Base-by-base conservation (phyloP, 306 rosid genomes). In the Quercus agrifolia region DNA sequence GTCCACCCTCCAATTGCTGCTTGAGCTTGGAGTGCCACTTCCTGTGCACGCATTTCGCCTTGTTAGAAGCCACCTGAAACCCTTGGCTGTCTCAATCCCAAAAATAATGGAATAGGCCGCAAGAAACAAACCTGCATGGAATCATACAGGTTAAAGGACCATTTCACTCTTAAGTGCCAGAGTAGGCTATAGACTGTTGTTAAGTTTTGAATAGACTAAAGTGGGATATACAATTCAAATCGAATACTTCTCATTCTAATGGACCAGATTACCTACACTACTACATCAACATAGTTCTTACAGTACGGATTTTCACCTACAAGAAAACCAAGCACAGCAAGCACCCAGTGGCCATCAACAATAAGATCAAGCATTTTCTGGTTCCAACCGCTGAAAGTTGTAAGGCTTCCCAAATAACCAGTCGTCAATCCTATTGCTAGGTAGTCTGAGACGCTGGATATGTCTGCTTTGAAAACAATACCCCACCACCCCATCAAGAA, bases 401-500 rank as follows among this genome's bases (percentile, higher is more conserved):
- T 94, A 41, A 92, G 95, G 88, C 97, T 94, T 71, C 97, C 97
- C 70, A 94, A 82, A 85, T 87, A 94, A 80, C 99, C 99, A 10
- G 97, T 94, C 18, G 94, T 68, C 64, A 92, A 67, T 73, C 91
- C 97, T 73, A 94, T 88, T 27, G 92, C 90, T 30, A 92, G 83
- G 89, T 88, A 87, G 78, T 94, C 92, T 46, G 97, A 92, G 54
- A 91, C 75, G 1, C 58, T 46, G 35, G 89, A 80, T 77, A 94
- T 91, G 79, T 92, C 90, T 69, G 70, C 85, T 85, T 94, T 94
- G 88, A 92, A 92, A 62, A 85, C 95, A 70, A 92, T 85, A 72
- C 99, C 99, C 74, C 85, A 92, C 99, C 99, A 92, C 58, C 99
- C 97, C 99, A 94, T 92, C 51, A 91, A 81, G 86, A 94, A 92